These are phyloP conservation scores for Coemansia sp. DNA, from an alignment of 192 early-diverging fungal genomes.

Conservation along the genomic window DNA sequence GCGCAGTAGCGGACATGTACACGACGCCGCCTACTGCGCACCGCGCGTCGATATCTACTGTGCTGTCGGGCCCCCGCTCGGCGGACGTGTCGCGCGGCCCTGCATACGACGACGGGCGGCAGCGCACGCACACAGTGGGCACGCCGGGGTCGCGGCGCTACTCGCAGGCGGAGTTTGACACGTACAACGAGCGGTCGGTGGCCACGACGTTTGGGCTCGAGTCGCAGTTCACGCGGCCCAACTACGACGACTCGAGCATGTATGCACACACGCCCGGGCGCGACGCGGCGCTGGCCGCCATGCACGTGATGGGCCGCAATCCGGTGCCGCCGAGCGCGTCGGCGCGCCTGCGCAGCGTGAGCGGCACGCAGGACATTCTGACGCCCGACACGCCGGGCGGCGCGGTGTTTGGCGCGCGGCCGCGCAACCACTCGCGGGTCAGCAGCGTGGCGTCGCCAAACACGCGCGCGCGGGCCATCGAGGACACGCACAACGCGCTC, in stretches of 20 bases:
- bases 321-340: neutral
- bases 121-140: neutral
- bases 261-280: slow-evolving; percentile 40
- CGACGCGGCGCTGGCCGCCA: slow-evolving; percentile 15
- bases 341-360: slow-evolving; percentile 9
- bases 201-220: slow-evolving; percentile 26
- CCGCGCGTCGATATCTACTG: slow-evolving; percentile 37
- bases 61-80: slow-evolving; percentile 7
- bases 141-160: slow-evolving; percentile 10
- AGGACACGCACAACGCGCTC: slow-evolving; percentile 42
- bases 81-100: neutral
- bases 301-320: slow-evolving; percentile 18
- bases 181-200: slow-evolving; percentile 29
- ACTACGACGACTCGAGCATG: slow-evolving; percentile 32
- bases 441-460: slow-evolving; percentile 38
- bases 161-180: slow-evolving; percentile 40
- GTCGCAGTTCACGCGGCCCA: slow-evolving; percentile 27
- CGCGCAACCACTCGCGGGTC: slow-evolving; percentile 22
- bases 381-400: slow-evolving; percentile 28
- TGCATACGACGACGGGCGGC: neutral
- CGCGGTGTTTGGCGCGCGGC: neutral
- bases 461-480: slow-evolving; percentile 29
- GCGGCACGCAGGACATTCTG: slow-evolving; percentile 1
- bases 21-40: slow-evolving; percentile 34
- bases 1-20: slow-evolving; percentile 15